Conservation (phyloP, 805 yeast species). For the Metschnikowia orientalis region DNA sequence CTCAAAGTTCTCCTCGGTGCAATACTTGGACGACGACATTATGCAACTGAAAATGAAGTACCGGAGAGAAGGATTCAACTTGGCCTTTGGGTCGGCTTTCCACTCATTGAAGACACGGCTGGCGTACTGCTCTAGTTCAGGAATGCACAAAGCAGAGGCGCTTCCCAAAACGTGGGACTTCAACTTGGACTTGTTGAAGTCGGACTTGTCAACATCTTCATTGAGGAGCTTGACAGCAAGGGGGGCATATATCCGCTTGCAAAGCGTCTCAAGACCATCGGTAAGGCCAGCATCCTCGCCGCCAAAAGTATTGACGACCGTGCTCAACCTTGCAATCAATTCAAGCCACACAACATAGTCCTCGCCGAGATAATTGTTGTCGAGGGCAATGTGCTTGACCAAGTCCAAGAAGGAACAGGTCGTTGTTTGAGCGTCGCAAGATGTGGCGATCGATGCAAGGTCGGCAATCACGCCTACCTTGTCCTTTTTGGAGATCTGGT, state of each 20-base stretch:
- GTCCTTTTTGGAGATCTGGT: slow-evolving; percentile 41
- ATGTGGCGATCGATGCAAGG: slow-evolving; percentile 43
- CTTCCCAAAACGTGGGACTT: slow-evolving; percentile 36
- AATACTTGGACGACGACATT: slow-evolving; percentile 32
- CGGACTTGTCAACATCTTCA: slow-evolving; percentile 15
- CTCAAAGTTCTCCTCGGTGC: slow-evolving; percentile 31
- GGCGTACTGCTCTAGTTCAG: slow-evolving; percentile 35
- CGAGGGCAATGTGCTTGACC: slow-evolving; percentile 27
- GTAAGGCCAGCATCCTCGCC: slow-evolving; percentile 22
- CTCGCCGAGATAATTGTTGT: slow-evolving; percentile 24
- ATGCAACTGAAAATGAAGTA: slow-evolving; percentile 42
- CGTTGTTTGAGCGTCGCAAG: slow-evolving; percentile 34
- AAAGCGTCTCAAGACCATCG: slow-evolving; percentile 24
- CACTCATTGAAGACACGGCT: slow-evolving; percentile 25
- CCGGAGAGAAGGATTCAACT: slow-evolving; percentile 43
- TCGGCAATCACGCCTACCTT: slow-evolving; percentile 55
- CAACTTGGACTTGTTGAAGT: slow-evolving; percentile 31
- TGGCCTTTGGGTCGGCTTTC: slow-evolving; percentile 17
- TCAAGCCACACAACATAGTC: slow-evolving; percentile 54
- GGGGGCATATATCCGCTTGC: slow-evolving; percentile 27
- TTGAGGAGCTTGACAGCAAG: slow-evolving; percentile 25
- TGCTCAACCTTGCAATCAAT: slow-evolving; percentile 38
- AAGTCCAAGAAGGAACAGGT: slow-evolving; percentile 45
- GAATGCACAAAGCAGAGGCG: slow-evolving; percentile 38
- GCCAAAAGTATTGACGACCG: slow-evolving; percentile 35